Evolutionary conservation across 2,329 filamentous ascomycete genomes (phyloP), one percentile per base, ranked within the genome.

Genomic region (Aspergillus texensis): DNA sequence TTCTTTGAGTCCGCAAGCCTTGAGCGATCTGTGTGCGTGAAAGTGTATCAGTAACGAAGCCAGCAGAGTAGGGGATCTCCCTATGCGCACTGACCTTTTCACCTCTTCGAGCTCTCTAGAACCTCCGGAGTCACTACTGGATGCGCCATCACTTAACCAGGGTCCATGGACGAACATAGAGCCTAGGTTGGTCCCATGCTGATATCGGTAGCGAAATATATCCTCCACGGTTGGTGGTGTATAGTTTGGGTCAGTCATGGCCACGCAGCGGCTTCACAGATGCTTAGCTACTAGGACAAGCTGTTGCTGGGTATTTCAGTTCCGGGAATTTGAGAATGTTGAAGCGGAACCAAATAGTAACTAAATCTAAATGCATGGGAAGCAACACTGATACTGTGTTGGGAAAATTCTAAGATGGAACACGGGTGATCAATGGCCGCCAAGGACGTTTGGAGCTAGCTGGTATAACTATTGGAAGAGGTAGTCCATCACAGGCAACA

Each of bases 151-250:
- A 4, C 43, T 58, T n/a, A 88, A 79, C 86, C 86, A 88, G 71
- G 82, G 80, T 70, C 88, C 87, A 5, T 88, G 80, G n/a, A 87
- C 82, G 71, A 87, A 89, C 53, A 87, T 79, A 11, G 83, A 83
- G 46, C 86, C 86, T 3, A 89, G 77, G 63, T 88, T 89, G 0
- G 81, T 82, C 9, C 85, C 86, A 70, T 88, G 84, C 62, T 88
- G 85, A 67, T 86, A 87, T 48, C 86, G 83, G 69, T 88, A 88
- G 57, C 84, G 79, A 32, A 84, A 67, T 70, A 77, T 62, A 53
- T 71, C 70, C 32, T 65, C 60, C 30, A 55, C 62, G 34, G 62
- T 67, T n/a, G 70, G 69, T 12, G 65, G 65, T 32, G 48, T 21
- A 10, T 32, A 52, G 9, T 4, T 32, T 32, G 28, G 12, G 14